Base-by-base conservation (phyloP, 1,284 basidiomycete genomes). In the Malassezia furfur region DNA sequence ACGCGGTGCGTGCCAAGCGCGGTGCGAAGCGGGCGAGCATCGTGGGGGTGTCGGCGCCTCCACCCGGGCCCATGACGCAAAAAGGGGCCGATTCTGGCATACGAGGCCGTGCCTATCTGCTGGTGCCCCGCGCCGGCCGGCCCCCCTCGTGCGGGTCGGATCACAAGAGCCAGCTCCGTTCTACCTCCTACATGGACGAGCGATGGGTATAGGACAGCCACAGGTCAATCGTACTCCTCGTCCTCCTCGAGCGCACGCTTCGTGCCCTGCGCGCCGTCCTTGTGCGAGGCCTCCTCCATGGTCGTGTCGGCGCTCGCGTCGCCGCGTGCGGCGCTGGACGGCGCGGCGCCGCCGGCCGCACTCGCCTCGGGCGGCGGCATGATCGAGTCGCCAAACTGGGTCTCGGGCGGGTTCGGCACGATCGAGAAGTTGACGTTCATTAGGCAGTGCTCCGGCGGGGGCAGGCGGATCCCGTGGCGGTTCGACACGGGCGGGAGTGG, bases 401-500 rank as follows among this genome's bases (percentile, higher is more conserved):
- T 34, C 19, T 40, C 34, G 12, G 86, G 83, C 14, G 87, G 83
- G 74, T 89, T 90, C 8, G 93, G 91, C 0, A 94, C 81, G 65
- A 96, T 82, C 67, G 90, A 85, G 78, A 96, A 98, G 78, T 94
- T 88, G 63, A 94, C 84, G 19, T 87, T 81, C 11, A 89, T 88
- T 35, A 98, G 81, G 53, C 89, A 86, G 38, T 96, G 88, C 25
- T 83, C 78, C 11, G 83, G 71, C 3, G 86, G 85, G 0, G 93
- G 93, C 19, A 96, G 78, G 19, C 91, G 85, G 45, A 96, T 83
- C 34, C 91, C 93, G 76, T 94, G 96, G 1, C 90, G 84, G 78
- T 96, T 93, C n/a, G 87, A 87, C 10, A 96, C 85, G 3, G 88
- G 78, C 3, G 93, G 93, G 4, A 98, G 81, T 0, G 93, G 89